Percentiles rank a stretch among this genome's conserved stretches.
Conservation (phyloP, 768 basidiomycete genomes). For the Calocybe gangraenosa region DNA sequence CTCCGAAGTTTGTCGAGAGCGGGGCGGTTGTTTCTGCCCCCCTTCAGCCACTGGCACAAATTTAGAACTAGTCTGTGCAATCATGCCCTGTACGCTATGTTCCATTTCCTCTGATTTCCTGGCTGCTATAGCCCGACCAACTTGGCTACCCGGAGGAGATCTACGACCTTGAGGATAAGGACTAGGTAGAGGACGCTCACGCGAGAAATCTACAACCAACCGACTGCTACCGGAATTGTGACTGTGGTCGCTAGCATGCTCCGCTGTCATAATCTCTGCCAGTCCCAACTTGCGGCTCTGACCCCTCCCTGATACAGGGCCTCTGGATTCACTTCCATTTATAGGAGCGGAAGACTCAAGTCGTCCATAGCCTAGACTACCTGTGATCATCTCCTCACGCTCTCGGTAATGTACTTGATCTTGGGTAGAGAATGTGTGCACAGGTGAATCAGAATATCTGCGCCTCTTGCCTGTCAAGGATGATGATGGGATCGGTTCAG, state of each 20-base stretch:
- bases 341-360: constrained; percentile 22
- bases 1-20: constrained; percentile 4
- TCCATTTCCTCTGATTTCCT: constrained; percentile 36
- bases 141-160: constrained; percentile 47
- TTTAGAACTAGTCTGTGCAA: constrained; percentile 12
- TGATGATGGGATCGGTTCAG: constrained; percentile 9
- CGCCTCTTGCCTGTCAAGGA: constrained; percentile 33
- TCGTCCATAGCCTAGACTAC: constrained; percentile 29
- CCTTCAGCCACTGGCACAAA: not conserved
- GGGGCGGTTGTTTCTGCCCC: constrained; percentile 15
- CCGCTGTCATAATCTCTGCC: constrained; percentile 10
- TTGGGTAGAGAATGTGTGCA: constrained; percentile 19
- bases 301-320: constrained; percentile 22
- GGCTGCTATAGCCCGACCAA: constrained; percentile 41
- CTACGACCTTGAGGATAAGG: constrained; percentile 27
- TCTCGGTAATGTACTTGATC: constrained; percentile 26
- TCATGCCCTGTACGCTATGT: constrained; percentile 13
- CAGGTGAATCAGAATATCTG: constrained; percentile 38
- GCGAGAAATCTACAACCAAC: not conserved
- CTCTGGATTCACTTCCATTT: constrained; percentile 17
- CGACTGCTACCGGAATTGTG: not conserved
- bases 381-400: constrained; percentile 27
- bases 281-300: constrained; percentile 11
- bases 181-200: constrained; percentile 21
- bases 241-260: constrained; percentile 2